Conservation (phyloP, 2,329 filamentous ascomycete genomes). For the Diplodia seriata region DNA sequence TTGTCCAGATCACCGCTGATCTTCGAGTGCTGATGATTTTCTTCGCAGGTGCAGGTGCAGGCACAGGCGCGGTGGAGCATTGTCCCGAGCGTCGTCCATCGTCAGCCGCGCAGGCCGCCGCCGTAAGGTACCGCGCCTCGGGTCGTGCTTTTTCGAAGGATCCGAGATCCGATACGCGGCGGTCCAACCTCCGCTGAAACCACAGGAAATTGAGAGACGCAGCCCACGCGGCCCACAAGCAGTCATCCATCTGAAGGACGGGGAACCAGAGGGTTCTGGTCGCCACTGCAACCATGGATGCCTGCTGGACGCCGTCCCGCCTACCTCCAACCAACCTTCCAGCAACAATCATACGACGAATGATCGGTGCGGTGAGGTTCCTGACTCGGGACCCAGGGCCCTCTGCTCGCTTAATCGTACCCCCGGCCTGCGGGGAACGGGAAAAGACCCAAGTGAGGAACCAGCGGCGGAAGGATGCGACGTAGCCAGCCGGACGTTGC, state of each 20-base stretch:
- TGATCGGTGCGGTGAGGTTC: conserved; percentile 10
- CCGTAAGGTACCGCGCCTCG: not conserved
- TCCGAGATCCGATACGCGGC: not conserved
- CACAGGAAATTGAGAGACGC: conserved; percentile 1
- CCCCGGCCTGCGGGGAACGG: conserved; percentile 20
- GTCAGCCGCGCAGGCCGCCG: not conserved
- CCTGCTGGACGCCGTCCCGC: too few species aligned
- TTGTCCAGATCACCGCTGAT: not conserved
- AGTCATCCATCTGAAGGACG: too few species aligned
- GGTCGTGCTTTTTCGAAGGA: not conserved
- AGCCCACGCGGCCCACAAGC: not conserved
- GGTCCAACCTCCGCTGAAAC: not conserved
- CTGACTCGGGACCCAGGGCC: conserved; percentile 4
- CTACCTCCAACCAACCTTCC: not conserved
- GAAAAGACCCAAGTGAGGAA: conserved; percentile 2
- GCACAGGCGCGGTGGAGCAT: not conserved
- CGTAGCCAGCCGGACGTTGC: not conserved
- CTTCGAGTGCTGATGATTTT: conserved; percentile 3
- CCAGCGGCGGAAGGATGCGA: conserved; percentile 16
- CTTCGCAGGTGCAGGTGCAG: not conserved
- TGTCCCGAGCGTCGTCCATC: not conserved
- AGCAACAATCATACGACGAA: not conserved
- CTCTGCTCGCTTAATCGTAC: conserved; percentile 1
- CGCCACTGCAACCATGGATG: too few species aligned
- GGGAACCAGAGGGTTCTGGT: too few species aligned